Evolutionary conservation across 2,329 filamentous ascomycete species (phyloP).

Genomic region (Tolypocladium tundrense): DNA sequence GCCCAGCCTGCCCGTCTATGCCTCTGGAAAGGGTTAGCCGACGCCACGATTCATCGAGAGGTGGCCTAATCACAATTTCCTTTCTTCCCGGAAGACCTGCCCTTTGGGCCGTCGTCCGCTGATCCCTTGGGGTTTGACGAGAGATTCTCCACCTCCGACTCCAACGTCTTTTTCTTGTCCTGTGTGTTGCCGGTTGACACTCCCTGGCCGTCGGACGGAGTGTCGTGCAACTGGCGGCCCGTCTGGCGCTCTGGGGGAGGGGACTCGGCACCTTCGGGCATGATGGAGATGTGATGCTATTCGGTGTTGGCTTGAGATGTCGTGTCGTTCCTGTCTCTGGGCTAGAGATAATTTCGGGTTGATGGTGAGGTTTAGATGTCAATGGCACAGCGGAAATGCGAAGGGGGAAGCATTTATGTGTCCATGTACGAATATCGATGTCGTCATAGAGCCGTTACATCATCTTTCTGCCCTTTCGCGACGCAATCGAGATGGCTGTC

Average conservation of each 20-base stretch:
- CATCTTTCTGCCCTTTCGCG: background rate
- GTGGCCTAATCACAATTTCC: conserved; percentile 3
- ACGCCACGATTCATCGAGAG: background rate
- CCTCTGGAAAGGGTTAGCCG: background rate
- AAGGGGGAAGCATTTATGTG: background rate
- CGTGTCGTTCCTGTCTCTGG: background rate
- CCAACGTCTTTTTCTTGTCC: conserved; percentile 42
- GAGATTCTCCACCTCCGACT: conserved; percentile 42
- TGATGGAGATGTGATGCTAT: conserved; percentile 29
- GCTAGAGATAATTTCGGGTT: background rate
- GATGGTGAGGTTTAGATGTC: background rate
- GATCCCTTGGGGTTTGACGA: conserved; percentile 56
- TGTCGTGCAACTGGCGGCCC: conserved; percentile 51
- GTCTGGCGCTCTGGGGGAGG: conserved; percentile 61
- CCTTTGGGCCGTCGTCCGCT: conserved; percentile 49
- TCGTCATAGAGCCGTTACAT: background rate
- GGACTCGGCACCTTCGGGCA: conserved; percentile 71
- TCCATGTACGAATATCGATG: background rate
- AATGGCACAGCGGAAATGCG: background rate
- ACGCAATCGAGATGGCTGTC: background rate
- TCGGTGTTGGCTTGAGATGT: conserved; percentile 1
- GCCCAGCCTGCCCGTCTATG: background rate
- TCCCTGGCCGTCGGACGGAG: conserved; percentile 47
- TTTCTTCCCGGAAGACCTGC: conserved; percentile 47
- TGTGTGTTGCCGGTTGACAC: conserved; percentile 36